Evolutionary conservation across 2,329 filamentous ascomycete genomes (phyloP).

Genomic region (Fusarium coicis): DNA sequence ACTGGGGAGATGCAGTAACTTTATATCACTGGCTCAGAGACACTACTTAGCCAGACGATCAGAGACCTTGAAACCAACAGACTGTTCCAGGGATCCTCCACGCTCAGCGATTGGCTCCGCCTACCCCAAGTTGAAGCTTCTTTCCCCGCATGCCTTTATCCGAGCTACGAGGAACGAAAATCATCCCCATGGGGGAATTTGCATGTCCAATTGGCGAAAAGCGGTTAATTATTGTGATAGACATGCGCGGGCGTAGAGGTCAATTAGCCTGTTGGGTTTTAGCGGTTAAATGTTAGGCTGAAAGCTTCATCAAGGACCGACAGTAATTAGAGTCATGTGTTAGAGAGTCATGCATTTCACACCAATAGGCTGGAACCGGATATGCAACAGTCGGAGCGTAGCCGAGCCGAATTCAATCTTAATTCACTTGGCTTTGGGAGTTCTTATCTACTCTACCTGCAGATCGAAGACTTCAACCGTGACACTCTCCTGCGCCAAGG

Average conservation of each 20-base stretch:
- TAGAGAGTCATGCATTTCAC: not conserved
- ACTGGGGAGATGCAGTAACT: not conserved
- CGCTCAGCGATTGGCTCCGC: not conserved
- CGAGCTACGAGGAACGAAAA: conserved; percentile 16
- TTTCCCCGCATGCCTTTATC: conserved; percentile 21
- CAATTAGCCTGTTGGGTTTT: not conserved
- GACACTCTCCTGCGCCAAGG: not conserved
- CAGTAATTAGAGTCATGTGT: not conserved
- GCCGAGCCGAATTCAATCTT: not conserved
- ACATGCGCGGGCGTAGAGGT: not conserved
- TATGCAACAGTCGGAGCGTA: not conserved
- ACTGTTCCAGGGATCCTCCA: not conserved
- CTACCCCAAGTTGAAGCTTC: not conserved
- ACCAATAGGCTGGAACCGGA: not conserved
- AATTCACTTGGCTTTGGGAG: not conserved
- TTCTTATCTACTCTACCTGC: conserved; percentile 2
- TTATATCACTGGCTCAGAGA: conserved; percentile 4
- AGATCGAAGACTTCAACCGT: conserved; percentile 7
- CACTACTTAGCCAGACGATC: not conserved
- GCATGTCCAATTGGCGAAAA: not conserved
- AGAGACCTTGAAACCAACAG: not conserved
- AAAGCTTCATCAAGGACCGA: conserved; percentile 12
- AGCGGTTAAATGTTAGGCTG: conserved; percentile 11
- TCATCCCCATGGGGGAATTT: conserved; percentile 8
- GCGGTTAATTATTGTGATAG: conserved; percentile 1